Evolutionary conservation across 1,284 basidiomycete genomes (phyloP), one percentile per base, ranked within the genome.

Genomic region (Neolentinus lepideus): DNA sequence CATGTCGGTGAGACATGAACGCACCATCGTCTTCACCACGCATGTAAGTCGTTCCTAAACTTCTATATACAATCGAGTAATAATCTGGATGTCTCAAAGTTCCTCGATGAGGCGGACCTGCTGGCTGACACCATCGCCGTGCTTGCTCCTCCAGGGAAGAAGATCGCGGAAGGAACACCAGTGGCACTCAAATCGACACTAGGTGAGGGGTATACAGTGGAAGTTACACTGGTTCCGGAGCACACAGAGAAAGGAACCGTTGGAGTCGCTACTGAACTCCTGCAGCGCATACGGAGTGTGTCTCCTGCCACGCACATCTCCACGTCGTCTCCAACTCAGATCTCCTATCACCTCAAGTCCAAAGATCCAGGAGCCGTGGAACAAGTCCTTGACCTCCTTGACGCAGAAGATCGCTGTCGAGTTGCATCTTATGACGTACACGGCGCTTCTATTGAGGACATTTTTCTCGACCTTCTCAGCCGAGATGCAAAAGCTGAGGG

Each of bases 81-180:
- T 60, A 21, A 51, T 14, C 26, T 43, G 29, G 57, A 25, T 43
- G 19, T 64, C 24, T 19, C 57, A 16, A 60, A 83, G 78, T 88
- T 90, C 68, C 74, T 91, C 2, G 90, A 92, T 61, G 89, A 92
- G 69, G 88, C 88, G 0, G 90, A 92, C 64, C 73, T 91, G 14
- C 72, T 92, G 9, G 90, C 83, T 0, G 89, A 92, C 61, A 74
- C 81, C 11, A 88, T 92, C 51, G 85, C 85, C 0, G 84, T 92
- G 52, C 72, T 92, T 3, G 84, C 85, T 22, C 80, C 86, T 0
- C 90, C 89, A 2, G 90, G 89, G 9, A 85, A 83, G 60, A 71
- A 90, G 1, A 78, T 92, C 2, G 88, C 88, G 0, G 74, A 83
- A 47, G 89, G 87, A 6, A 78, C 84, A 1, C 90, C 90, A 2